Percentiles rank a stretch among this genome's conserved stretches.
Evolutionary conservation across 1,284 basidiomycete species (phyloP).

Genomic region (Microbotryum violaceum): DNA sequence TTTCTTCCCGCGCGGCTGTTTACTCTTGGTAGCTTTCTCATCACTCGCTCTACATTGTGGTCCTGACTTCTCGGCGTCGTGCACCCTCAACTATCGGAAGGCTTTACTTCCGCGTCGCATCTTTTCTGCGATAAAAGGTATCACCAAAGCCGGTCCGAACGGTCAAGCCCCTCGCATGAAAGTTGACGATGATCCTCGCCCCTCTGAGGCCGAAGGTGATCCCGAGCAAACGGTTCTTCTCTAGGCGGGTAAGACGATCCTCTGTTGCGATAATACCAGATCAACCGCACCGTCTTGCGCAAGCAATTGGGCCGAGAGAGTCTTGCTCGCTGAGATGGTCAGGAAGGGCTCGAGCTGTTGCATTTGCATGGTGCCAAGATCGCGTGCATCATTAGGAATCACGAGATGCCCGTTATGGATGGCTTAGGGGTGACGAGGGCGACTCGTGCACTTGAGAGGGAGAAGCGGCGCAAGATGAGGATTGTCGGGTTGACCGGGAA

Average conservation of each 20-base stretch:
- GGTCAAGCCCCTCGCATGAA: no score
- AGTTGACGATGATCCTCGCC: conserved; percentile 8
- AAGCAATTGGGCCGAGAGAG: conserved; percentile 9
- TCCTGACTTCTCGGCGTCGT: no score
- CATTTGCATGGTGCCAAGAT: neutral
- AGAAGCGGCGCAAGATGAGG: neutral
- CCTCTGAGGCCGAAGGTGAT: neutral
- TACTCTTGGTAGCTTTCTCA: no score
- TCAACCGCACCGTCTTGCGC: conserved; percentile 21
- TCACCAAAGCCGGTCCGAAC: neutral
- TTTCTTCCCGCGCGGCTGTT: no score
- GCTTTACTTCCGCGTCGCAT: no score
- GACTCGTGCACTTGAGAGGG: conserved; percentile 11
- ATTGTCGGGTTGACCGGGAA: conserved; percentile 24
- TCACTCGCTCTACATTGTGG: no score
- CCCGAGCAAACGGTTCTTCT: neutral
- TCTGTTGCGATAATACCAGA: conserved; percentile 28
- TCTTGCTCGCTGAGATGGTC: conserved; percentile 20
- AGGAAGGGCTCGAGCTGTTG: conserved; percentile 17
- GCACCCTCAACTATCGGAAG: no score
- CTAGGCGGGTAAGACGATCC: neutral
- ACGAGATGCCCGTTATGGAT: conserved; percentile 27
- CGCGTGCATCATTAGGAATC: conserved; percentile 21
- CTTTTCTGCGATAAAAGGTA: no score
- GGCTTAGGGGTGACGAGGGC: conserved; percentile 16